Base-by-base conservation (phyloP, 805 yeast genomes). In the Yamadazyma tumulicola region DNA sequence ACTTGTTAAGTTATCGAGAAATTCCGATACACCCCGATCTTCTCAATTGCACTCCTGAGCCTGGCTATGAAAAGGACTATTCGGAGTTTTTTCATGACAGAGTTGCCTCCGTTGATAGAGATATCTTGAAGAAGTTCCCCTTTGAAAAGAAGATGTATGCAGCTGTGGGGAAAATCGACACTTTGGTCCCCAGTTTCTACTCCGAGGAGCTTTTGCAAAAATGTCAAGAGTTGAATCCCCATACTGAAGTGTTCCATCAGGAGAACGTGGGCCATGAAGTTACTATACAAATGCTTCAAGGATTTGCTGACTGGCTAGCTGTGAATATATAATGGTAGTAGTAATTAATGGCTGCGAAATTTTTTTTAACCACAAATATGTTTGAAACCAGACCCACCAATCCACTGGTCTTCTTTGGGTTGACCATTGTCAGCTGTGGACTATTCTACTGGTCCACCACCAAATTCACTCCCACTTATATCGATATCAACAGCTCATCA, bases 71-170 rank as follows among this genome's bases (percentile, higher is more conserved):
- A 13, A 36, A 45, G 26, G 6, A 11, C 6, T 62, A 61, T 32
- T 67, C 70, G 0, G 58, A 57, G 34, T 45, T 55, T 1, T 52
- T 67, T 37, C 72, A 66, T 42, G 44, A 52, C 5, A 40, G 46
- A 21, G 14, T 66, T 13, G 43, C 55, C 10, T 35, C 37, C 4
- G 55, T 57, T 20, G 73, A 67, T 33, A 23, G 31, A 3, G 42
- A 36, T 4, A 57, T 65, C 13, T 56, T 59, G 29, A 69, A 65
- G 30, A 38, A 48, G 21, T 66, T 59, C 41, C 62, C 67, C 5
- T 51, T 51, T 46, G 26, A 39, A 13, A 44, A 49, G 21, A 57
- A 55, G 29, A 27, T 63, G 43, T 66, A 58, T 46, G 70, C 70
- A 1, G 33, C 57, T 14, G 64, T 58, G 40, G 71, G 67, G 8